A percentile compares a stretch with the other conserved stretches of the same genome.
Conservation (phyloP, 192 early-diverging fungal species). For the Umbelopsis sp. region DNA sequence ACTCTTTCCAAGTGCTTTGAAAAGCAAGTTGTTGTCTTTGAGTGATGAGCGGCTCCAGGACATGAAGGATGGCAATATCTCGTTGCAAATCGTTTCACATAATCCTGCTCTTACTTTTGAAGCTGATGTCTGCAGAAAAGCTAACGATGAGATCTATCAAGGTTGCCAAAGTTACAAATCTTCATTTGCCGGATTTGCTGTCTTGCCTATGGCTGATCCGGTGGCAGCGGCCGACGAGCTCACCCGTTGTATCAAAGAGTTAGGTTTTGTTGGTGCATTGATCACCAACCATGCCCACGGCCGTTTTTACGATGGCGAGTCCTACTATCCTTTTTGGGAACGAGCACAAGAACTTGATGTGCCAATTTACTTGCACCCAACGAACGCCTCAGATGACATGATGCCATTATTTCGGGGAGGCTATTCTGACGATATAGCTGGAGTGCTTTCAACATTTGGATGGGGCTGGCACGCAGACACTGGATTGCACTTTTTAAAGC, state of each 20-base stretch:
- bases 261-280: slow-evolving; percentile 1
- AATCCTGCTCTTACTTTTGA: not conserved
- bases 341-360: not conserved
- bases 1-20: not conserved
- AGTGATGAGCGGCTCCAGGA: not conserved
- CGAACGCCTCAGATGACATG: not conserved
- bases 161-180: not conserved
- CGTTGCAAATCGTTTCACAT: slow-evolving; percentile 3
- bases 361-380: slow-evolving; percentile 11
- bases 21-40: not conserved
- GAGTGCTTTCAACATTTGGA: slow-evolving; percentile 1
- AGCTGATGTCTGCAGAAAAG: not conserved
- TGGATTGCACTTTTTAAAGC: not conserved
- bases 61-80: not conserved
- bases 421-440: not conserved
- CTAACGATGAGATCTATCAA: not conserved
- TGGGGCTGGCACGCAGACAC: slow-evolving; percentile 11
- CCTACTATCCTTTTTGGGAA: not conserved
- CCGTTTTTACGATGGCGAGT: slow-evolving; percentile 6
- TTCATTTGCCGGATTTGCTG: slow-evolving; percentile 4
- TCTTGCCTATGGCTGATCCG: slow-evolving; percentile 1
- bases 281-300: slow-evolving; percentile 7
- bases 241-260: not conserved
- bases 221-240: not conserved
- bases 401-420: not conserved